Conservation (phyloP, 768 basidiomycete genomes). For the Amanita polypyramis region DNA sequence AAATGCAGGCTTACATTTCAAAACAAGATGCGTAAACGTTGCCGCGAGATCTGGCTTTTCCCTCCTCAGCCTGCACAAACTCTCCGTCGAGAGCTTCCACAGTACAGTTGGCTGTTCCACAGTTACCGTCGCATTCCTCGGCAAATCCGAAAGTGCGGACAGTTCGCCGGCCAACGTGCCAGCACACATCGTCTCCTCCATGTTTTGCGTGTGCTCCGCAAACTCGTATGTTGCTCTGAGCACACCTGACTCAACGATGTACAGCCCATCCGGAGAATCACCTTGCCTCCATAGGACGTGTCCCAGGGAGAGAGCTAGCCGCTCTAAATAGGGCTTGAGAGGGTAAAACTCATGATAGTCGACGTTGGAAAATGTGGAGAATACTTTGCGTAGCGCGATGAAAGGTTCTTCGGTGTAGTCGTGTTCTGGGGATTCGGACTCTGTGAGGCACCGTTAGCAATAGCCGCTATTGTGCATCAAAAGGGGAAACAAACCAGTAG, state of each 20-base stretch:
- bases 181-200: slow-evolving; percentile 89
- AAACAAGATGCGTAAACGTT: slow-evolving; percentile 52
- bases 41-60: slow-evolving; percentile 62
- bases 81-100: slow-evolving; percentile 66
- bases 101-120: slow-evolving; percentile 68
- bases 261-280: slow-evolving; percentile 75
- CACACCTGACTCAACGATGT: slow-evolving; percentile 82
- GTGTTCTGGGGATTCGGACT: slow-evolving; percentile 15
- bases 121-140: slow-evolving; percentile 77
- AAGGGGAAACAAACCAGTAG: slow-evolving; percentile 31
- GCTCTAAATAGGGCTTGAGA: slow-evolving; percentile 62
- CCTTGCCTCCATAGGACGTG: slow-evolving; percentile 65
- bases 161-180: slow-evolving; percentile 91
- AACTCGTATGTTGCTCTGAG: slow-evolving; percentile 79
- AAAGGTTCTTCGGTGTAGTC: slow-evolving; percentile 45
- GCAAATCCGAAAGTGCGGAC: slow-evolving; percentile 67
- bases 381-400: slow-evolving; percentile 67
- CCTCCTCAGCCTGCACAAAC: slow-evolving; percentile 49
- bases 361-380: slow-evolving; percentile 60
- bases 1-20: slow-evolving; percentile 48
- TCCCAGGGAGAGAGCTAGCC: slow-evolving; percentile 43
- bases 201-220: slow-evolving; percentile 49
- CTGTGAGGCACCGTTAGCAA: slow-evolving; percentile 11
- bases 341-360: slow-evolving; percentile 48
- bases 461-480: background rate